Evolutionary conservation across 1,139 yeast genomes (phyloP).

Genomic region (Suhomyces bokatorum): DNA sequence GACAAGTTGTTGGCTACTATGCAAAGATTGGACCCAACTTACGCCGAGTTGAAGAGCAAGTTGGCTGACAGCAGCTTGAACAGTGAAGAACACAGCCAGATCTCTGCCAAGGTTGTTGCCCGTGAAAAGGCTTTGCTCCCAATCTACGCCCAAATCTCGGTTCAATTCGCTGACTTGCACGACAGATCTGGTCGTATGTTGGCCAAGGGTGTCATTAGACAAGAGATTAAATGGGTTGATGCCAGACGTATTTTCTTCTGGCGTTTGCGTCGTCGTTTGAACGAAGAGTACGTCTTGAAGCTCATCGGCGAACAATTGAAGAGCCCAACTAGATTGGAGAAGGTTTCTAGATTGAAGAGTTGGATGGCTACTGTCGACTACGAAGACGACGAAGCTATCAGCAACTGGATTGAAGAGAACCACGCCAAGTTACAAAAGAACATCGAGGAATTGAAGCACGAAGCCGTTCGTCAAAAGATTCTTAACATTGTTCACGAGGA

Average conservation of each 20-base stretch:
- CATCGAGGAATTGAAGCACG: conserved; percentile 65
- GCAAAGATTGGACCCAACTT: conserved; percentile 81
- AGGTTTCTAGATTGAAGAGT: conserved; percentile 81
- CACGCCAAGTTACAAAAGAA: conserved; percentile 62
- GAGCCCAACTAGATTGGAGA: conserved; percentile 69
- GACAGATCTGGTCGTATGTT: conserved; percentile 97
- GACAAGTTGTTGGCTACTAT: conserved; percentile 87
- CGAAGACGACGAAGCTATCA: conserved; percentile 76
- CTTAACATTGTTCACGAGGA: conserved; percentile 60
- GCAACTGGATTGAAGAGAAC: conserved; percentile 83
- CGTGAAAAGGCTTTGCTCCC: conserved; percentile 85
- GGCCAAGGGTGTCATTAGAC: conserved; percentile 87
- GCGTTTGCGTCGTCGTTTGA: conserved; percentile 95
- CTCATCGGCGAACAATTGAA: conserved; percentile 68
- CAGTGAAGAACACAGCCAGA: conserved; percentile 64
- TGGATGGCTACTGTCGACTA: conserved; percentile 79
- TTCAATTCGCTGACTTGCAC: conserved; percentile 96
- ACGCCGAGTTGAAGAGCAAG: conserved; percentile 64
- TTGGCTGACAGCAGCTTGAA: conserved; percentile 53
- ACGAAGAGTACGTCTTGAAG: conserved; percentile 84
- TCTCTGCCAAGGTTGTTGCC: conserved; percentile 65
- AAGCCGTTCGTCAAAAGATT: conserved; percentile 60
- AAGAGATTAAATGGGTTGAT: conserved; percentile 80
- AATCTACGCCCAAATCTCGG: conserved; percentile 85
- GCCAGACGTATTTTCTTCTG: conserved; percentile 98